These are phyloP conservation scores for Cyclanthera cordifolia DNA, from an alignment of 306 rosid species.

Conservation along the genomic window DNA sequence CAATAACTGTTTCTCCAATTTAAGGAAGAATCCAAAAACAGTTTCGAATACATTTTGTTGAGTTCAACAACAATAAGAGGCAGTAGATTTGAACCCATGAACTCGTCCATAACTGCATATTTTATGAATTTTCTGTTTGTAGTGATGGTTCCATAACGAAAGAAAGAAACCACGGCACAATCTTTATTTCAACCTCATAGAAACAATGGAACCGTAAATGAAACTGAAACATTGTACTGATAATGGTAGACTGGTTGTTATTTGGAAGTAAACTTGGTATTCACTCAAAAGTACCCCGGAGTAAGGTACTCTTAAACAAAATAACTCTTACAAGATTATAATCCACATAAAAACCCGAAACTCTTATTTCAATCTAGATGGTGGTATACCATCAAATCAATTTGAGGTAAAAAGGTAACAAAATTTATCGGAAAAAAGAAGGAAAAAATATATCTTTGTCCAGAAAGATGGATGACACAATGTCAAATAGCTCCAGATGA, in stretches of 20 bases:
- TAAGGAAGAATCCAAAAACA: neutral
- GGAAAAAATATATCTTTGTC: conserved; percentile 21
- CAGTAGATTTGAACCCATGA: too few species aligned
- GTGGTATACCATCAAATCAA: conserved; percentile 29
- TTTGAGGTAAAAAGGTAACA: conserved; percentile 15
- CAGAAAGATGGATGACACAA: conserved; percentile 14
- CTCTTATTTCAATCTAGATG: conserved; percentile 60
- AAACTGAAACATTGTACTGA: neutral
- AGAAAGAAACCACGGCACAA: neutral
- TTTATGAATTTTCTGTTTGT: too few species aligned
- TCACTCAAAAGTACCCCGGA: neutral
- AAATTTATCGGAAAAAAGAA: neutral
- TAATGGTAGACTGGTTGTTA: neutral
- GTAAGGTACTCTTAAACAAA: conserved; percentile 3
- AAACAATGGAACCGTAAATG: neutral
- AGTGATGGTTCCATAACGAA: neutral
- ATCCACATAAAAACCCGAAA: conserved; percentile 19
- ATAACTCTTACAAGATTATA: conserved; percentile 10
- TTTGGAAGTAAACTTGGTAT: neutral
- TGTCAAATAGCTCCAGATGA: conserved; percentile 13
- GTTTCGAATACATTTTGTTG: neutral
- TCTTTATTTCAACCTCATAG: neutral
- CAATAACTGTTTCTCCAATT: neutral
- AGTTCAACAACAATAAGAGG: too few species aligned
- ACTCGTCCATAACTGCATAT: too few species aligned